Evolutionary conservation across 768 basidiomycete genomes (phyloP).

Genomic region (Mrakia gelida): DNA sequence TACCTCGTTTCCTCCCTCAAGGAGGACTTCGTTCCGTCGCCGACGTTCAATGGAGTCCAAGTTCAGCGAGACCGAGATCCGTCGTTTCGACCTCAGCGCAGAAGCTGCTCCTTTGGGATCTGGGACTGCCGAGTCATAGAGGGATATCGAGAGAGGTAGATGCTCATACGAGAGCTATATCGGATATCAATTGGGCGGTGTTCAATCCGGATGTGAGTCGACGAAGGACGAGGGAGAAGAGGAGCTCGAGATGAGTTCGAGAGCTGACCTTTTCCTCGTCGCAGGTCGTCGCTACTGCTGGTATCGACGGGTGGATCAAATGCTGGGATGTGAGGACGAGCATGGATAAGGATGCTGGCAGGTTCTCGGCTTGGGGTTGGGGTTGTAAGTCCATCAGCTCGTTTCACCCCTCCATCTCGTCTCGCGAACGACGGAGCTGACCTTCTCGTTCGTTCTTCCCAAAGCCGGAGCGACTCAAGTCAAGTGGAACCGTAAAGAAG

Average conservation of each 20-base stretch:
- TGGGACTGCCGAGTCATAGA: constrained; percentile 65
- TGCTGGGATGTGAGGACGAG: constrained; percentile 69
- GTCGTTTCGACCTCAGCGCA: constrained; percentile 43
- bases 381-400: constrained; percentile 17
- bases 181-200: constrained; percentile 97
- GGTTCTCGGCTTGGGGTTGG: constrained; percentile 31
- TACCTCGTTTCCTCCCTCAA: constrained; percentile 91
- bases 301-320: constrained; percentile 91
- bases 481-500: constrained; percentile 90
- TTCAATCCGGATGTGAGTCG: constrained; percentile 65
- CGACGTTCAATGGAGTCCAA: constrained; percentile 33
- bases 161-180: constrained; percentile 90
- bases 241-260: neutral
- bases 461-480: constrained; percentile 86
- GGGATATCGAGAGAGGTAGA: constrained; percentile 79
- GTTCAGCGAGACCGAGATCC: neutral
- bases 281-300: constrained; percentile 64
- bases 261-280: neutral
- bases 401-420: neutral
- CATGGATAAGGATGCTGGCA: constrained; percentile 25
- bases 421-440: neutral
- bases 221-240: neutral
- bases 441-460: neutral
- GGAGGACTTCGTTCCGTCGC: constrained; percentile 91
- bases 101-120: constrained; percentile 79